Conservation (phyloP, 2,329 filamentous ascomycete species). For the Hymenoscyphus occultus region DNA sequence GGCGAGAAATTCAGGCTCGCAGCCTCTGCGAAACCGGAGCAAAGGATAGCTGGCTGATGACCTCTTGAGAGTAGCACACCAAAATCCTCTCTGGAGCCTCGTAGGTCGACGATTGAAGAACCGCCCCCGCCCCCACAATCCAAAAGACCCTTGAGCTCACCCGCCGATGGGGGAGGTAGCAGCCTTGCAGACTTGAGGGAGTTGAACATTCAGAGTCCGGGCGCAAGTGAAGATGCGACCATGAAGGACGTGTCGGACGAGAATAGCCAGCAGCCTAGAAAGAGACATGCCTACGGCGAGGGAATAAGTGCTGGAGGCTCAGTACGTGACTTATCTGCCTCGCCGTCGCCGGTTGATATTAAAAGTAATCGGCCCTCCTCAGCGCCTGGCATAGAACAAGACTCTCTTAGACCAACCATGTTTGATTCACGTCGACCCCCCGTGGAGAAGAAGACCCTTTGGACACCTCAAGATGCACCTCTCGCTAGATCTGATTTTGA, state of each 20-base stretch:
- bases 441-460: slow-evolving; percentile 25
- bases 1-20: no score
- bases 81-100: not conserved
- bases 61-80: not conserved
- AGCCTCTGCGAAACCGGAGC: no score
- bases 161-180: slow-evolving; percentile 13
- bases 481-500: slow-evolving; percentile 17
- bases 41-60: no score
- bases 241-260: slow-evolving; percentile 26
- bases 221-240: slow-evolving; percentile 19
- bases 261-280: slow-evolving; percentile 25
- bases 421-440: slow-evolving; percentile 21
- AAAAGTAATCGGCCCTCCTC: slow-evolving; percentile 25
- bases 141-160: slow-evolving; percentile 18
- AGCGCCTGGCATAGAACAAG: slow-evolving; percentile 19
- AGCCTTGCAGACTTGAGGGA: slow-evolving; percentile 23
- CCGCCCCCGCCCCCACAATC: slow-evolving; percentile 10
- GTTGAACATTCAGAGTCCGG: slow-evolving; percentile 24
- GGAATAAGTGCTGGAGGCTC: slow-evolving; percentile 32
- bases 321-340: slow-evolving; percentile 18
- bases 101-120: not conserved
- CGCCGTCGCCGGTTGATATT: slow-evolving; percentile 19
- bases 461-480: slow-evolving; percentile 27
- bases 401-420: slow-evolving; percentile 14
- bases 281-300: slow-evolving; percentile 30